phyloP scores from a whole-genome alignment of 306 rosid species.

The Trifolium fragiferum region DNA sequence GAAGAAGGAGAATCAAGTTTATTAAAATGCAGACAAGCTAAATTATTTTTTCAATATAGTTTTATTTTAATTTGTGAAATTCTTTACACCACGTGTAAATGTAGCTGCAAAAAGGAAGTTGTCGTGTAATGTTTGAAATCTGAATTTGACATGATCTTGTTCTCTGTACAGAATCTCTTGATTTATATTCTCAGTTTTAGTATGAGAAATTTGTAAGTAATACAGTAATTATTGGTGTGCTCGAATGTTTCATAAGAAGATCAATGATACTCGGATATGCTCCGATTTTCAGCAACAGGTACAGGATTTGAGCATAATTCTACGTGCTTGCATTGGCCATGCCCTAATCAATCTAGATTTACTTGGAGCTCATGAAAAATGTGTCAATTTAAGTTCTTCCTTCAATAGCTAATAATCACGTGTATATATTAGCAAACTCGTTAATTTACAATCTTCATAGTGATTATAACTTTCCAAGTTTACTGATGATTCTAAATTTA shows the following conservation, averaged over 20 bases:
- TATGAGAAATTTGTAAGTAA: slow-evolving; percentile 40
- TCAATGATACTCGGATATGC: not conserved
- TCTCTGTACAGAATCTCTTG: slow-evolving; percentile 45
- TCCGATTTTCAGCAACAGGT: not conserved
- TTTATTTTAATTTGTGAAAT: slow-evolving; percentile 55
- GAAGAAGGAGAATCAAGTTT: slow-evolving; percentile 30
- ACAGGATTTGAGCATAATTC: not conserved
- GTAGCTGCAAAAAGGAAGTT: slow-evolving; percentile 45
- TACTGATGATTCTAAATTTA: no score
- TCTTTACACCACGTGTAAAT: slow-evolving; percentile 43
- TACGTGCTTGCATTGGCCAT: not conserved
- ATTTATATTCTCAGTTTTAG: slow-evolving; percentile 43
- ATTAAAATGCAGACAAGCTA: slow-evolving; percentile 28
- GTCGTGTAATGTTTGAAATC: slow-evolving; percentile 26
- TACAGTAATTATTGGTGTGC: slow-evolving; percentile 28
- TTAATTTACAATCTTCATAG: no score
- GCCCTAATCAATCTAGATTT: not conserved
- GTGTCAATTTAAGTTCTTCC: no score
- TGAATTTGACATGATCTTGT: slow-evolving; percentile 11
- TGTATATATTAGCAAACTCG: no score
- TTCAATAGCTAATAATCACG: no score
- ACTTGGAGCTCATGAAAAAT: no score
- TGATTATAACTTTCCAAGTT: no score
- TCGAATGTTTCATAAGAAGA: slow-evolving; percentile 11
- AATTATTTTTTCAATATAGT: slow-evolving; percentile 48